Evolutionary conservation across 768 basidiomycete species (phyloP).

Genomic region (Rhodotorula diobovata): DNA sequence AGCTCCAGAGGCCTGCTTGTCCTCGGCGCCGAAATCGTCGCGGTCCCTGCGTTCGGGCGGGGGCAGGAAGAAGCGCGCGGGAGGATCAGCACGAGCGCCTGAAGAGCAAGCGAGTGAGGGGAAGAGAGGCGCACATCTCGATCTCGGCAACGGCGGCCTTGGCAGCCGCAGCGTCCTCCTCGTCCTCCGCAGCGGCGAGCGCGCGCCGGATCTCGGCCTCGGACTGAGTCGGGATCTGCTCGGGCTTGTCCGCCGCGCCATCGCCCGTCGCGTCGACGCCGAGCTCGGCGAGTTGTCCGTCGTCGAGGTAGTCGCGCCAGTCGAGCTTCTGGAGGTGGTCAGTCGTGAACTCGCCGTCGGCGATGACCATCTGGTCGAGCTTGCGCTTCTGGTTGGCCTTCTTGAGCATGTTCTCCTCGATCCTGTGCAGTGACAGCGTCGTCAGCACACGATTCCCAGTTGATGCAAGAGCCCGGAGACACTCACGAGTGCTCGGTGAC

Average conservation of each 20-base stretch:
- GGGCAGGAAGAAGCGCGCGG: too few relatives aligned
- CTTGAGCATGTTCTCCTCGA: slow-evolving; percentile 91
- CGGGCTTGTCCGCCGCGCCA: slow-evolving; percentile 13
- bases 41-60: slow-evolving; percentile 53
- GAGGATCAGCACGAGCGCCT: too few relatives aligned
- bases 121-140: slow-evolving; percentile 54
- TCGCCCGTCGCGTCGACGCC: slow-evolving; percentile 51
- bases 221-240: slow-evolving; percentile 40
- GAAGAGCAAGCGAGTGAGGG: too few relatives aligned
- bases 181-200: slow-evolving; percentile 79
- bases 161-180: slow-evolving; percentile 78
- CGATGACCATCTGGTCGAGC: slow-evolving; percentile 84
- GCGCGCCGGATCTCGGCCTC: slow-evolving; percentile 55
- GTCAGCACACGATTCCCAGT: background rate
- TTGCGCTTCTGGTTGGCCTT: slow-evolving; percentile 98
- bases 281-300: slow-evolving; percentile 47
- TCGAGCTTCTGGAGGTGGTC: slow-evolving; percentile 55
- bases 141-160: slow-evolving; percentile 73
- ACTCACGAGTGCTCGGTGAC: slow-evolving; percentile 51
- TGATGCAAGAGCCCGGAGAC: background rate
- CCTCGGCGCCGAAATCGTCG: slow-evolving; percentile 43
- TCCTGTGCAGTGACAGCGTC: slow-evolving; percentile 55
- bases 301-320: slow-evolving; percentile 80
- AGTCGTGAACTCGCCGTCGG: slow-evolving; percentile 73
- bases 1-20: slow-evolving; percentile 16